A percentile compares a stretch with the other conserved stretches of the same genome.
Conservation (phyloP, 148 eudicot genomes). For the Nepenthes gracilis region DNA sequence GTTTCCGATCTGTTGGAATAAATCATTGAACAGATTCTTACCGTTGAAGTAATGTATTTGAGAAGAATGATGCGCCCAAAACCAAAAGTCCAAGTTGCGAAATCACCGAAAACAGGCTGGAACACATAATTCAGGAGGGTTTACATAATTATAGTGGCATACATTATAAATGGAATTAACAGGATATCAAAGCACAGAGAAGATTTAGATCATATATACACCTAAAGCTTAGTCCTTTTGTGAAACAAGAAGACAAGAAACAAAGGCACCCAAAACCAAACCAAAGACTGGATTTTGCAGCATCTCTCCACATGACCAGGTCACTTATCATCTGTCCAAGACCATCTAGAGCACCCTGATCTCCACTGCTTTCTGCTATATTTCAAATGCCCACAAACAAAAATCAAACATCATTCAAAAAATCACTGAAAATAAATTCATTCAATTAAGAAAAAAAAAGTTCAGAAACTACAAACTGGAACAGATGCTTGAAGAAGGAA, state of each 20-base stretch:
- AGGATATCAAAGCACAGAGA: not conserved
- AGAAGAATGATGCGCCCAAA: conserved; percentile 63
- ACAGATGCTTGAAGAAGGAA: conserved; percentile 37
- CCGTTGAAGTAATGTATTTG: conserved; percentile 60
- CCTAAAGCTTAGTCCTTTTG: conserved; percentile 62
- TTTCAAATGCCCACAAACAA: conserved; percentile 2
- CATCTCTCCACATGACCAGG: conserved; percentile 80
- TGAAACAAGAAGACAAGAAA: conserved; percentile 77
- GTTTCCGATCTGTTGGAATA: too few relatives aligned
- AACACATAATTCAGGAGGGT: conserved; percentile 5
- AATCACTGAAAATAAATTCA: not conserved
- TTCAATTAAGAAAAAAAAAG: conserved; percentile 2
- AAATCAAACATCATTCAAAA: not conserved
- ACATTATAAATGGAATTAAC: not conserved
- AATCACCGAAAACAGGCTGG: conserved; percentile 60
- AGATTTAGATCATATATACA: conserved; percentile 6
- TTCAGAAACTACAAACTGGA: not conserved
- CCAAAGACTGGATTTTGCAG: conserved; percentile 87
- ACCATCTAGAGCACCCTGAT: conserved; percentile 43
- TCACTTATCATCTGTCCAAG: conserved; percentile 46
- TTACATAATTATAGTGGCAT: not conserved
- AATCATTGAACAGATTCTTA: conserved; percentile 1
- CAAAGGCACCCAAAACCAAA: conserved; percentile 90
- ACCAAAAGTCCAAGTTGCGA: conserved; percentile 76
- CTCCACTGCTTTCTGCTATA: conserved; percentile 34